Base-by-base conservation (phyloP, 2,329 filamentous ascomycete species). In the Fusarium foetens region DNA sequence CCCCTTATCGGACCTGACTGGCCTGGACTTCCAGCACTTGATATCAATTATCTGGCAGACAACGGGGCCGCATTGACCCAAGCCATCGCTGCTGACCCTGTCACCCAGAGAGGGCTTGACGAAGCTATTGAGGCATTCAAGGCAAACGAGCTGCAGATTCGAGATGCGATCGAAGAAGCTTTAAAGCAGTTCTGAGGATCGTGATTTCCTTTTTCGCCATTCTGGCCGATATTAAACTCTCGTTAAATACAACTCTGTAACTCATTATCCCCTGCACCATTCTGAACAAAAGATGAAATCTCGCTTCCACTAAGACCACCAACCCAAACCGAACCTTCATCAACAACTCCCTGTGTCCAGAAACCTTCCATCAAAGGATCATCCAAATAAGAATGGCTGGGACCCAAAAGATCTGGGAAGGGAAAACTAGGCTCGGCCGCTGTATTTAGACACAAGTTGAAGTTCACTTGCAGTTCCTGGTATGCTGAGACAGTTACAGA, bases 111-210 rank as follows among this genome's bases (percentile, higher is more conserved):
- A 25, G 53, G 53, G 3, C 45, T 67, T 3, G n/a, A 21, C 3
- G 29, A 61, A 31, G 61, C 61, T 13, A 29, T 67, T 2, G 41
- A 61, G 38, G 46, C 64, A 6, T 53, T 53, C 2, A 67, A 62
- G 9, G 12, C 33, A 4, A 67, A 38, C 14, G 63, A 54, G 25
- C 5, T 49, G 1, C 63, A 67, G 13, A 46, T 35, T n/a, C 63
- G 46, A 17, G 19, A 13, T 23, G 36, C 36, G 4, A 62, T 63
- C 4, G n/a, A 63, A 29, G 36, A 62, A n/a, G 25, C n/a, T 13
- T 25, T 68, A 8, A 39, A 49, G 2, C 48, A 49, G 5, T 31
- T 68, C 9, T 62, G 14, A 52, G 21, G 1, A 8, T 21, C 4
- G 6, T 23, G 2, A 8, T 29, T 7, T 10, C 12, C 3, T 8